Conservation (phyloP, 306 rosid genomes). For the Mucuna pruriens region DNA sequence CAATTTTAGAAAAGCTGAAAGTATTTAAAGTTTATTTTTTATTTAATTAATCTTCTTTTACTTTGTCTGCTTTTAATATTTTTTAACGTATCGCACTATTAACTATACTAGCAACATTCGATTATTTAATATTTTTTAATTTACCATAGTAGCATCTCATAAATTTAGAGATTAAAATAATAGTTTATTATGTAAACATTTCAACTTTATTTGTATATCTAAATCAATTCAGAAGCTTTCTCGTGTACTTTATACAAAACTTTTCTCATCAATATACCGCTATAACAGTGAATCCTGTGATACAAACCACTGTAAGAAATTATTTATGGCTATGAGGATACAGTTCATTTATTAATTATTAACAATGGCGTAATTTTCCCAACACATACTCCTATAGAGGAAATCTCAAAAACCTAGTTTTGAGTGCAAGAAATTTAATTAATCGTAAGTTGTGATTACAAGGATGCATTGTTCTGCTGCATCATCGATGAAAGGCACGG, state of each 20-base stretch:
- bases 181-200: too few relatives aligned
- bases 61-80: too few relatives aligned
- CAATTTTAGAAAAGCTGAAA: too few relatives aligned
- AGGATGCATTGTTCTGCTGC: slow-evolving; percentile 8
- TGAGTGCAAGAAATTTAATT: neutral
- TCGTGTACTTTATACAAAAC: neutral
- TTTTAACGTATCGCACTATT: too few relatives aligned
- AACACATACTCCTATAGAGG: neutral
- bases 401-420: neutral
- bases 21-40: too few relatives aligned
- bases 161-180: too few relatives aligned
- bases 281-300: neutral
- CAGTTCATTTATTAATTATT: neutral
- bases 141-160: too few relatives aligned
- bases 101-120: too few relatives aligned
- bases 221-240: neutral
- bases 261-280: neutral
- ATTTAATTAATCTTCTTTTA: too few relatives aligned
- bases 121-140: too few relatives aligned
- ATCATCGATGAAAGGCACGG: neutral
- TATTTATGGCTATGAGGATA: neutral
- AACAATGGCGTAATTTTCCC: neutral
- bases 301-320: neutral
- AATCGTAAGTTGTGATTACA: neutral
- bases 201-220: neutral